phyloP scores from a whole-genome alignment of 2,329 filamentous ascomycete genomes.

The Acarospora socialis region DNA sequence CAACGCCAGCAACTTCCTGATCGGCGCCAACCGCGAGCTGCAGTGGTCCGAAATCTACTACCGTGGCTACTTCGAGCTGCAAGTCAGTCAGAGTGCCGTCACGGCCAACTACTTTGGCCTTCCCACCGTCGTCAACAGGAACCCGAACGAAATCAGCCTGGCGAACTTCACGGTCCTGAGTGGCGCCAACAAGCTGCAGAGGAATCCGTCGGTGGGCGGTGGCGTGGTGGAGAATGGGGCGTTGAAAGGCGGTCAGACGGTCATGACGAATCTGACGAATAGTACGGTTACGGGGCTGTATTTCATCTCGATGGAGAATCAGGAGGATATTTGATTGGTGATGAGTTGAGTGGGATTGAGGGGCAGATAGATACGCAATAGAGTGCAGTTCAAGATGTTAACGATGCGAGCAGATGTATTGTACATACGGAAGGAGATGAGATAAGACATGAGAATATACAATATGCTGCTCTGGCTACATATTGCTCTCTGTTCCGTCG shows the following conservation, averaged over 20 bases:
- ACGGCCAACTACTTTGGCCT: slow-evolving; percentile 52
- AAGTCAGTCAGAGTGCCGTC: slow-evolving; percentile 41
- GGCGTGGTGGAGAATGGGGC: slow-evolving; percentile 32
- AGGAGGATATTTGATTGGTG: slow-evolving; percentile 1
- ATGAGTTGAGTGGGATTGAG: no score
- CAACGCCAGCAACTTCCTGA: slow-evolving; percentile 30
- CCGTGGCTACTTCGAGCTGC: slow-evolving; percentile 56
- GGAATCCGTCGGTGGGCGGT: slow-evolving; percentile 27
- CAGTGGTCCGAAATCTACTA: slow-evolving; percentile 65
- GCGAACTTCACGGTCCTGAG: slow-evolving; percentile 55
- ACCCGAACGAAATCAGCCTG: slow-evolving; percentile 49
- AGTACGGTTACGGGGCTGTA: slow-evolving; percentile 22
- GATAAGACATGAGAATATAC: no score
- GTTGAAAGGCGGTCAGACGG: slow-evolving; percentile 20
- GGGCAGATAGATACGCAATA: no score
- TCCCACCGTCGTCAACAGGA: slow-evolving; percentile 45
- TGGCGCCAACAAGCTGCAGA: slow-evolving; percentile 44
- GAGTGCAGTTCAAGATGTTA: no score
- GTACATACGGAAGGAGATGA: no score
- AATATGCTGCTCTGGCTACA: no score
- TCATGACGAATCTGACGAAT: slow-evolving; percentile 22
- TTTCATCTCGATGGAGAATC: slow-evolving; percentile 16
- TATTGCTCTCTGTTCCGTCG: no score
- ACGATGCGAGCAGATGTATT: no score
- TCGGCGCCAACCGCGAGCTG: slow-evolving; percentile 44